Evolutionary conservation across 139 green algal genomes (phyloP).

Genomic region (Haematococcus lacustris): DNA sequence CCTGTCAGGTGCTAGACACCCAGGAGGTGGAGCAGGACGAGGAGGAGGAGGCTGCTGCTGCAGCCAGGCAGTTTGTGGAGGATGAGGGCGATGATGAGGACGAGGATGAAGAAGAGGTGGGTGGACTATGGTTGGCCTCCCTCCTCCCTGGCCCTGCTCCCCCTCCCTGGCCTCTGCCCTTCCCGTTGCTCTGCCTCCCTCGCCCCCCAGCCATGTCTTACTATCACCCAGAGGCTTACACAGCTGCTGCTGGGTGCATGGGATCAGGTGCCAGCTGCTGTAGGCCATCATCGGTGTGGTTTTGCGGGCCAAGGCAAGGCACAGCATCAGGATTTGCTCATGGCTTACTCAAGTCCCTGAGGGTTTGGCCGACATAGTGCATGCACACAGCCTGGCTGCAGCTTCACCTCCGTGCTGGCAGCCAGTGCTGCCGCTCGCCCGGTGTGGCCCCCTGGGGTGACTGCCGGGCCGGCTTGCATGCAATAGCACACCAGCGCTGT

Average conservation of each 20-base stretch:
- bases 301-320: no score
- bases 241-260: not conserved
- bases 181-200: not conserved
- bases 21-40: slow-evolving; percentile 63
- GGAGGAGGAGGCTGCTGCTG: slow-evolving; percentile 22
- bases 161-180: not conserved
- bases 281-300: no score
- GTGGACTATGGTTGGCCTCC: slow-evolving; percentile 6
- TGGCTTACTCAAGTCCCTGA: no score
- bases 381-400: no score
- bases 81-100: slow-evolving; percentile 40
- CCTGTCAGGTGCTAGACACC: slow-evolving; percentile 38
- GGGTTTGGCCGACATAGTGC: no score
- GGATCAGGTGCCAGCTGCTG: not conserved
- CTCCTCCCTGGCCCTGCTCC: not conserved
- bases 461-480: no score
- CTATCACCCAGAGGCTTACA: not conserved
- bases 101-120: not conserved
- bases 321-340: no score
- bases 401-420: no score
- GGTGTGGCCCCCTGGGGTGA: no score
- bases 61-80: slow-evolving; percentile 24
- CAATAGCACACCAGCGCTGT: no score
- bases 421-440: no score
- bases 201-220: not conserved